Conservation (phyloP, 2,329 filamentous ascomycete genomes). For the Tolypocladium sp. region DNA sequence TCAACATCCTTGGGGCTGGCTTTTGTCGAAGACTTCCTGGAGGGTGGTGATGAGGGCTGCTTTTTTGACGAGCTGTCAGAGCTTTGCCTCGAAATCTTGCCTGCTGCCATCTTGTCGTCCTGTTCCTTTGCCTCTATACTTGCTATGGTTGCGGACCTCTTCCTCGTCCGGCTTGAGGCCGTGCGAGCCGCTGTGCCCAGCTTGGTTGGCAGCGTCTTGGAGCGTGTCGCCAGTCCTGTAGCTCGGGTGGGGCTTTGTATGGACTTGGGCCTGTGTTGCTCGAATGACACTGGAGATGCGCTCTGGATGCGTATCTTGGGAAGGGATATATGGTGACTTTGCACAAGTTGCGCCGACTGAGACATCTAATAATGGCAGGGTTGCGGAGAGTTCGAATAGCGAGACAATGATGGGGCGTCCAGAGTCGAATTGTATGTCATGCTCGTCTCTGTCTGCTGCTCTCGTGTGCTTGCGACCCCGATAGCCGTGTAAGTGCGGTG, state of each 20-base stretch:
- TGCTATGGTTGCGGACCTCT: constrained; percentile 4
- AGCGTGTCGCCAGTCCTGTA: background rate
- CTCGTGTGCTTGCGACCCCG: background rate
- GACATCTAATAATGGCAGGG: constrained; percentile 13
- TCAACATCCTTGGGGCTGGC: constrained; percentile 43
- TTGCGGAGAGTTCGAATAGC: background rate
- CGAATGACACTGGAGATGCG: constrained; percentile 12
- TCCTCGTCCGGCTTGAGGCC: constrained; percentile 7
- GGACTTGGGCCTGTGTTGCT: constrained; percentile 1
- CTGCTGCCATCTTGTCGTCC: background rate
- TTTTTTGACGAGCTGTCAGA: constrained; percentile 16
- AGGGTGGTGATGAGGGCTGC: constrained; percentile 18
- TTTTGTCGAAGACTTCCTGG: constrained; percentile 27
- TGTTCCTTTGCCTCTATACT: background rate
- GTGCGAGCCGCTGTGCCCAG: background rate
- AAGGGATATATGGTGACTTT: constrained; percentile 7
- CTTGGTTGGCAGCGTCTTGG: constrained; percentile 2
- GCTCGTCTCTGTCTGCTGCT: background rate
- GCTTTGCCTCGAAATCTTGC: constrained; percentile 9
- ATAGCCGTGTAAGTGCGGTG: background rate
- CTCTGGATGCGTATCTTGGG: constrained; percentile 18
- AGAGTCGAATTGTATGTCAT: background rate
- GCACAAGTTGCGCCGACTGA: background rate
- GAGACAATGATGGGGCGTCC: background rate
- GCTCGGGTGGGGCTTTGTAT: too few relatives aligned